Evolutionary conservation across 192 early-diverging fungal genomes (phyloP).

Genomic region (Cladochytrium replicatum): DNA sequence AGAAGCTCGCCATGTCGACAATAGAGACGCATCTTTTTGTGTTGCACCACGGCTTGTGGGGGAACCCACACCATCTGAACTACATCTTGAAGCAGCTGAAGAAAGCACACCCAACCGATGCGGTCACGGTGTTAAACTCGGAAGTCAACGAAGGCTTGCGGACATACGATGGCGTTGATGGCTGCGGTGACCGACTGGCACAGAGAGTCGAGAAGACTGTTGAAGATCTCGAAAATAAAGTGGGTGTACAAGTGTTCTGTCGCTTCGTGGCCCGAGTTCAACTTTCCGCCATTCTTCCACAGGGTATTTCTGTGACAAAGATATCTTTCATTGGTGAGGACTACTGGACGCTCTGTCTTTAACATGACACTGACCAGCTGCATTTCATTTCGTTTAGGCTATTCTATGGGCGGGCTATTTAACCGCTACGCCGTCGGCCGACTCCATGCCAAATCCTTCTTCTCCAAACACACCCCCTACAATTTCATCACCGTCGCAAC

Average conservation of each 20-base stretch:
- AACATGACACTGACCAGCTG: background rate
- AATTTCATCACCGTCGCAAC: conserved; percentile 36
- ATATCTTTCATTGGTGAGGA: conserved; percentile 36
- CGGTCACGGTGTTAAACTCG: conserved; percentile 16
- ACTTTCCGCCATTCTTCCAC: background rate
- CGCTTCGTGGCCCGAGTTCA: background rate
- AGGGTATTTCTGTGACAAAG: conserved; percentile 5
- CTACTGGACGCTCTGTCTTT: background rate
- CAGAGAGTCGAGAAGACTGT: conserved; percentile 8
- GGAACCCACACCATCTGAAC: conserved; percentile 39
- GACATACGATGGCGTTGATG: conserved; percentile 39
- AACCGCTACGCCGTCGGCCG: conserved; percentile 37
- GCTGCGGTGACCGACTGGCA: conserved; percentile 15
- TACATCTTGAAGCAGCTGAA: conserved; percentile 33
- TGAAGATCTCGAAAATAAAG: conserved; percentile 7
- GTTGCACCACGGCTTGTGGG: conserved; percentile 59
- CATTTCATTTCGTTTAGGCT: conserved; percentile 7
- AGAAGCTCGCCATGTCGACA: too few relatives aligned
- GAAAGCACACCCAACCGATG: background rate
- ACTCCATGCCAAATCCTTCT: conserved; percentile 23
- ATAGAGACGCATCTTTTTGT: conserved; percentile 56
- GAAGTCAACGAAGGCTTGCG: conserved; percentile 14
- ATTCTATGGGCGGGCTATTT: conserved; percentile 41
- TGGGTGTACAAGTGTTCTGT: background rate
- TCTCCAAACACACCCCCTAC: conserved; percentile 11